A percentile compares a stretch with the other conserved stretches of the same genome.
Evolutionary conservation across 306 rosid genomes (phyloP).

Genomic region (Senna tora): DNA sequence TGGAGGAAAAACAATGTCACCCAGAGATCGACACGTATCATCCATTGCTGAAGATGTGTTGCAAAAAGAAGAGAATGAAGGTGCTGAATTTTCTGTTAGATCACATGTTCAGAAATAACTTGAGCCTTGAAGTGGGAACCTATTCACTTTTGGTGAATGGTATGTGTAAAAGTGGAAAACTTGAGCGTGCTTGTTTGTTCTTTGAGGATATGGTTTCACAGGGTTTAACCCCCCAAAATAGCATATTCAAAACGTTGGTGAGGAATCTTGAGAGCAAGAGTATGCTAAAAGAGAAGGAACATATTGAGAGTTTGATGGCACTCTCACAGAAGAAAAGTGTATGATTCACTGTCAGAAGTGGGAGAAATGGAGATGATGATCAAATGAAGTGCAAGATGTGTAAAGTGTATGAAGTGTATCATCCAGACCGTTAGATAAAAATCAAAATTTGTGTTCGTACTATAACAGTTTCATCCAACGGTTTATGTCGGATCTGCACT

Average conservation of each 20-base stretch:
- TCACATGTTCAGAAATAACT: conserved; percentile 74
- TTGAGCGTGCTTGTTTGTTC: conserved; percentile 56
- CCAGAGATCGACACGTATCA: conserved; percentile 68
- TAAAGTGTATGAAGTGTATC: no score
- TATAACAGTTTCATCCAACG: no score
- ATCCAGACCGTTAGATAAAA: no score
- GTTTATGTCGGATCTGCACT: no score
- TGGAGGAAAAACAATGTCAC: conserved; percentile 69
- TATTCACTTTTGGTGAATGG: conserved; percentile 64
- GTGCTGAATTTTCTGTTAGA: conserved; percentile 69
- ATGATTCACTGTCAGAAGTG: neutral
- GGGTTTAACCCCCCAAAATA: conserved; percentile 46
- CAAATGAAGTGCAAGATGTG: no score
- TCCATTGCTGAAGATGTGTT: conserved; percentile 83
- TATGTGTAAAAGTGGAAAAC: conserved; percentile 55
- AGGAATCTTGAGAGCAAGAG: conserved; percentile 57
- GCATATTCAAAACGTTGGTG: conserved; percentile 49
- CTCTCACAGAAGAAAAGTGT: conserved; percentile 1
- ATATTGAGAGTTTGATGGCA: conserved; percentile 58
- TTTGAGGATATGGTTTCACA: conserved; percentile 66
- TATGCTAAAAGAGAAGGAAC: conserved; percentile 62
- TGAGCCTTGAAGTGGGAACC: conserved; percentile 63
- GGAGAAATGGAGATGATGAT: neutral
- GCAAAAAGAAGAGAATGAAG: conserved; percentile 83
- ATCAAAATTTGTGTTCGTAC: no score